Evolutionary conservation across 1,139 yeast genomes (phyloP), one percentile per base, ranked within the genome.

Genomic region (Yamadazyma trypodendri): DNA sequence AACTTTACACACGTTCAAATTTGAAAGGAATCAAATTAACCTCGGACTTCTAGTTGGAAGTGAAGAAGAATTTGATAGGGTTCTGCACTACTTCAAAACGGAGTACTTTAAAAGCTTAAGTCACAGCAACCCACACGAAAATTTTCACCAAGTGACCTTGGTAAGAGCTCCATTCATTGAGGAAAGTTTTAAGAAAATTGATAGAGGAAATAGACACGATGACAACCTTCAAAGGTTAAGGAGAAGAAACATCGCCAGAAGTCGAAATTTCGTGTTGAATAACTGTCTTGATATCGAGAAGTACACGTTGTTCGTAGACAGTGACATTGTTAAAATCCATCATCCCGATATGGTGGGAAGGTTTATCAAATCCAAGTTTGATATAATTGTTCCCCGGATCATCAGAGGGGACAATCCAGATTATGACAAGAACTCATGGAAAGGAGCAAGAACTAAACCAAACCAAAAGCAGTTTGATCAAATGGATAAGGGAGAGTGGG

Each of bases 381-480:
- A 73, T 43, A 65, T 74, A 11, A 58, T 67, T 10, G 75, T 69
- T 2, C 69, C 76, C 0, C 46, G 77, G 37, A 52, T 74, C 12
- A 43, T 39, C n/a, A 45, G 53, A 24, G 67, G 65, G 2, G 45
- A 40, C 3, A 40, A 43, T 32, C 34, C 35, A 3, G 67, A 65
- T 39, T 72, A 72, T 47, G 79, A 73, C 48, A 55, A 55, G 38
- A 72, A 72, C 45, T 58, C 77, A 0, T 74, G 79, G 79, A 56
- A 55, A n/a, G 79, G 79, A 1, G 47, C 56, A 30, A 56, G 79
- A 42, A 54, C 58, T 2, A 56, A 45, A 24, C 78, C 78, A 4
- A 45, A 52, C 8, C 48, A 44, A 3, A 63, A 62, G 21, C 68
- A 69, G 42, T 51, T 54, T 16, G 44, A 48, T n/a, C 38, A 56